phyloP scores from a whole-genome alignment of 257 asterid species.

The Eustoma russellianum region DNA sequence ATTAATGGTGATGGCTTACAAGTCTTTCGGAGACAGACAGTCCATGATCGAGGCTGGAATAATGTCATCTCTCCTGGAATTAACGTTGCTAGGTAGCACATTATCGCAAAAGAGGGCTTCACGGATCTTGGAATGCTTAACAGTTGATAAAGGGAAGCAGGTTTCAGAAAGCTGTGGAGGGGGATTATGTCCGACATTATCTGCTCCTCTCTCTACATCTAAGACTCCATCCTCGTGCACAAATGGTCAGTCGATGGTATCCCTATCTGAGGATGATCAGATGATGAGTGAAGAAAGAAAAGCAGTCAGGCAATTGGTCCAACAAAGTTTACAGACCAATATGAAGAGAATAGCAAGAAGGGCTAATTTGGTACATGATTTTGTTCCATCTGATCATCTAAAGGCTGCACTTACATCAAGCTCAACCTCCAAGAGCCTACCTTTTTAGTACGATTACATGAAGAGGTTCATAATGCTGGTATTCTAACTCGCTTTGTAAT shows the following conservation, averaged over 20 bases:
- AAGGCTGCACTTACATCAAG: slow-evolving; percentile 54
- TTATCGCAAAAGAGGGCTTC: slow-evolving; percentile 87
- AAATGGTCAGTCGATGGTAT: slow-evolving; percentile 10
- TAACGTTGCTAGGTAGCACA: slow-evolving; percentile 70
- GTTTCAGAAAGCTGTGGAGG: slow-evolving; percentile 24
- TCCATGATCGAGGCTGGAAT: slow-evolving; percentile 79
- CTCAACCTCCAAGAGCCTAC: slow-evolving; percentile 85
- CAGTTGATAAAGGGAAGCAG: slow-evolving; percentile 73
- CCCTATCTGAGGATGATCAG: slow-evolving; percentile 24
- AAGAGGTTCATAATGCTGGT: too few relatives aligned
- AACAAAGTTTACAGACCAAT: slow-evolving; percentile 77
- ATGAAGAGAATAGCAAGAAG: slow-evolving; percentile 78
- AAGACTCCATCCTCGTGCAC: slow-evolving; percentile 12
- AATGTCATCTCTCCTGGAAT: slow-evolving; percentile 56
- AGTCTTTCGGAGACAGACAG: slow-evolving; percentile 60
- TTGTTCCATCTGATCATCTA: slow-evolving; percentile 70
- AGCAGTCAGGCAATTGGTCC: slow-evolving; percentile 83
- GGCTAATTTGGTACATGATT: slow-evolving; percentile 79
- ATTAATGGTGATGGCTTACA: slow-evolving; percentile 95
- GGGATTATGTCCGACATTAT: slow-evolving; percentile 24
- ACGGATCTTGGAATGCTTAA: slow-evolving; percentile 61
- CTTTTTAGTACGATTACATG: slow-evolving; percentile 28
- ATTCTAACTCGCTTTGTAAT: too few relatives aligned
- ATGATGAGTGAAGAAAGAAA: slow-evolving; percentile 67
- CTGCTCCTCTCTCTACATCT: slow-evolving; percentile 44